A percentile compares a stretch with the other conserved stretches of the same genome.
Evolutionary conservation across 306 rosid genomes (phyloP).

Genomic region (Alnus rubra): DNA sequence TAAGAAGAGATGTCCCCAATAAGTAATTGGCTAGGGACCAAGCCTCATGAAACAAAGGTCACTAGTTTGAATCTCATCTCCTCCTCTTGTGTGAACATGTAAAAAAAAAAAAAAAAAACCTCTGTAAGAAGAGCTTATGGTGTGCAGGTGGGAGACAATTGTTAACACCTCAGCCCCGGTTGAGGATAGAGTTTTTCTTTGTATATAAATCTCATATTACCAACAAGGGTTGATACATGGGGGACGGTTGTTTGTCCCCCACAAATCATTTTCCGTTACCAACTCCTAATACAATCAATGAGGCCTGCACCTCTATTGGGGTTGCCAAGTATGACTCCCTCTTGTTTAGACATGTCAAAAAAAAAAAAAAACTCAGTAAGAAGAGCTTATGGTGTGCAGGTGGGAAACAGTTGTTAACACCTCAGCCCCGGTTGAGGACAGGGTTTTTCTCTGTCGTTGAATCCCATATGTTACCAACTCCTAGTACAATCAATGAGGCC

Average conservation of each 20-base stretch:
- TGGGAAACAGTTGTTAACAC: conserved; percentile 79
- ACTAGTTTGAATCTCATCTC: too few species aligned
- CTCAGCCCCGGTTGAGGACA: conserved; percentile 86
- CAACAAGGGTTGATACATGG: too few species aligned
- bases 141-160: conserved; percentile 76
- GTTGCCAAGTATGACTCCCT: conserved; percentile 85
- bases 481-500: conserved; percentile 59
- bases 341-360: too few species aligned
- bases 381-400: conserved; percentile 33
- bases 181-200: conserved; percentile 91
- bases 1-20: too few species aligned
- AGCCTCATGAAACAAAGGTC: too few species aligned
- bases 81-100: too few species aligned
- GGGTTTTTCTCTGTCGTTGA: conserved; percentile 86
- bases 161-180: conserved; percentile 88
- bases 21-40: too few species aligned
- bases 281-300: conserved; percentile 48
- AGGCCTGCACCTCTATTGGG: conserved; percentile 81
- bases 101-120: too few species aligned
- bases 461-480: conserved; percentile 39
- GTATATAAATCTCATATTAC: conserved; percentile 50
- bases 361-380: too few species aligned
- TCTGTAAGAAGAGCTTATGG: too few species aligned
- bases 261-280: too few species aligned
- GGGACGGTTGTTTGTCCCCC: too few species aligned